Percentiles rank a stretch among this genome's conserved stretches.
These are phyloP conservation scores for Neurospora sp. DNA, from an alignment of 495 filamentous ascomycete genomes.

Conservation along the genomic window DNA sequence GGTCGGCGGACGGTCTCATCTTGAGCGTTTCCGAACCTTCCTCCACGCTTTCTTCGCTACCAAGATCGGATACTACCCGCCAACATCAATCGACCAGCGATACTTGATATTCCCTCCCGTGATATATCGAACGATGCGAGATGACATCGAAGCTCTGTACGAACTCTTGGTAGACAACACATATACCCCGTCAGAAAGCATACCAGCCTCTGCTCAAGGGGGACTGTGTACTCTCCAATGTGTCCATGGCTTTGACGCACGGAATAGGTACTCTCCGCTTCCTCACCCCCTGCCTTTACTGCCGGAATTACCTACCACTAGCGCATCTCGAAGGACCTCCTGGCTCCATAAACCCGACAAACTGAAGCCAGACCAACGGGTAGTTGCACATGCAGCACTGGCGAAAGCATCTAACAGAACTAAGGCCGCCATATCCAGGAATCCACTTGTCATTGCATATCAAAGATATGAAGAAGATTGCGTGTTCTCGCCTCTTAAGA, in stretches of 20 bases:
- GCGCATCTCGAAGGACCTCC: slow-evolving; percentile 9
- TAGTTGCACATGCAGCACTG: slow-evolving; percentile 26
- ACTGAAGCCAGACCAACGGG: slow-evolving; percentile 24
- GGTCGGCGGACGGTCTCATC: slow-evolving; percentile 43
- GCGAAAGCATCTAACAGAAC: slow-evolving; percentile 32
- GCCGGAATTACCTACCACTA: slow-evolving; percentile 27
- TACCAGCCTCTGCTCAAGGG: slow-evolving; percentile 35
- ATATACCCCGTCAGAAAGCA: slow-evolving; percentile 29
- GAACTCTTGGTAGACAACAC: slow-evolving; percentile 49
- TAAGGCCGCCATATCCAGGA: slow-evolving; percentile 17
- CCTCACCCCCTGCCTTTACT: slow-evolving; percentile 49
- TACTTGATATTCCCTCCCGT: slow-evolving; percentile 39
- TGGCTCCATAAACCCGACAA: slow-evolving; percentile 25
- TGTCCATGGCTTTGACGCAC: slow-evolving; percentile 47
- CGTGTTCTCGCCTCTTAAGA: slow-evolving; percentile 24
- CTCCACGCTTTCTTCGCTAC: slow-evolving; percentile 48
- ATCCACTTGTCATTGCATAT: slow-evolving; percentile 35
- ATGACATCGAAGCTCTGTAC: slow-evolving; percentile 54
- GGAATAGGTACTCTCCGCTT: slow-evolving; percentile 43
- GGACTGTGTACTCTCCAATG: slow-evolving; percentile 53
- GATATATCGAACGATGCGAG: slow-evolving; percentile 45
- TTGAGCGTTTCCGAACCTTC: slow-evolving; percentile 54
- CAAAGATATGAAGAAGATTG: slow-evolving; percentile 37
- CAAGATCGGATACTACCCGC: slow-evolving; percentile 58
- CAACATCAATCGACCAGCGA: slow-evolving; percentile 24